Evolutionary conservation across 106 monocot genomes (phyloP).

Genomic region (Dendrobium chrysotoxum): DNA sequence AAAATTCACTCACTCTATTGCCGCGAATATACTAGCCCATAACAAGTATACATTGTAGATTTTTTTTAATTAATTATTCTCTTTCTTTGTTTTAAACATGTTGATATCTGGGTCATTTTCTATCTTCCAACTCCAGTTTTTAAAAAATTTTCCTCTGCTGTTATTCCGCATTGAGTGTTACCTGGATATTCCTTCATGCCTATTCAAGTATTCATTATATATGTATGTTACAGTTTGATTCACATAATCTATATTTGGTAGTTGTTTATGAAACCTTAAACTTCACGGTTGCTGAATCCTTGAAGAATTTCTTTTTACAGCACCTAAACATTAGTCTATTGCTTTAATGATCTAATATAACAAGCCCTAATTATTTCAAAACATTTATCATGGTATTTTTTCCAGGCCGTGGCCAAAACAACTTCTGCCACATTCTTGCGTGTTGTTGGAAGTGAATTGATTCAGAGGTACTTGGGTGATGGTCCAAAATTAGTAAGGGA

Average conservation of each 20-base stretch:
- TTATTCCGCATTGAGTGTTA: background rate
- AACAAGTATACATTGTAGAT: too few species aligned
- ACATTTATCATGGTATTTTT: background rate
- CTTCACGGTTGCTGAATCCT: background rate
- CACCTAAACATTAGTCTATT: background rate
- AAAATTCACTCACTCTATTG: too few species aligned
- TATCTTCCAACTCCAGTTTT: background rate
- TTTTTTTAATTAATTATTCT: too few species aligned
- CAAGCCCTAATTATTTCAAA: too few species aligned
- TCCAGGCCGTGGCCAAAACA: constrained; percentile 89
- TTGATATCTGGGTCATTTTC: background rate
- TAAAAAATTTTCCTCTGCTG: background rate
- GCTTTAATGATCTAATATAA: background rate
- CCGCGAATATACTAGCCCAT: too few species aligned
- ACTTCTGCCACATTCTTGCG: constrained; percentile 98
- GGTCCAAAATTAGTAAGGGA: constrained; percentile 95
- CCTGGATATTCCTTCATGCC: background rate
- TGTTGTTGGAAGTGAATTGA: constrained; percentile 95
- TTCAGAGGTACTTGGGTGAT: constrained; percentile 95
- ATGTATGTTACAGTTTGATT: background rate
- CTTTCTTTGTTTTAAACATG: background rate
- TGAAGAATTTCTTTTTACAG: background rate
- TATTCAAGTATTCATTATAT: background rate
- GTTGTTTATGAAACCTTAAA: background rate
- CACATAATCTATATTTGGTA: background rate